Base-by-base conservation (phyloP, 805 yeast species). In the Saturnispora ahearnii region DNA sequence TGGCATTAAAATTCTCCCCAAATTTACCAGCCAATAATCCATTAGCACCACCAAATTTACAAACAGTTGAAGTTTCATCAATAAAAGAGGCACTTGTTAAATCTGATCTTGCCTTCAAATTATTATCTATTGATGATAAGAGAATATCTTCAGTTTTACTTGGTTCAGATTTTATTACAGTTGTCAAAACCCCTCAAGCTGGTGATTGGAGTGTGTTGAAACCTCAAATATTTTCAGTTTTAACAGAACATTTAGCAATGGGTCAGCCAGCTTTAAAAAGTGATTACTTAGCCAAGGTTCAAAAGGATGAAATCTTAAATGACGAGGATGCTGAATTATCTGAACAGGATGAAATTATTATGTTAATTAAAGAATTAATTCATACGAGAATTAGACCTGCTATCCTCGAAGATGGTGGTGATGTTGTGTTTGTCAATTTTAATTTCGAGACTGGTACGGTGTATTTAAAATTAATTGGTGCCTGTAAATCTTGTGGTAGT, bases 391-490 rank as follows among this genome's bases (percentile, higher is more conserved):
- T 93, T 46, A 82, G 96, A 62, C 99, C 99, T 1, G 96, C 98
- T 1, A 89, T 93, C 51, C 96, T 89, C 69, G 99, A 93, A 61
- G 99, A 93, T 61, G 99, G 99, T 54, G 99, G 99, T 32, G 98
- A 93, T 62, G 82, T 93, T 54, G 90, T 87, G 59, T 95, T 81
- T 64, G 77, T 86, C 52, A 93, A 87, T 5, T 90, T 87, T 62
- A 87, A 87, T 51, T 88, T 84, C 55, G 87, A 83, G 51, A 75
- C 84, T 0, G 99, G 99, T 1, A 81, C 84, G 12, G 98, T 95
- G 6, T 86, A 79, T 64, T 77, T 93, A 58, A 88, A 86, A 63
- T 72, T 93, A 43, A 90, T 87, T 59, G 99, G 99, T 45, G 98
- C 99, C 7, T 93, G 99, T 69, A 83, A 95, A 49, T 78, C 95